Base-by-base conservation (phyloP, 2,329 filamentous ascomycete species). In the Albifimbria verrucaria region DNA sequence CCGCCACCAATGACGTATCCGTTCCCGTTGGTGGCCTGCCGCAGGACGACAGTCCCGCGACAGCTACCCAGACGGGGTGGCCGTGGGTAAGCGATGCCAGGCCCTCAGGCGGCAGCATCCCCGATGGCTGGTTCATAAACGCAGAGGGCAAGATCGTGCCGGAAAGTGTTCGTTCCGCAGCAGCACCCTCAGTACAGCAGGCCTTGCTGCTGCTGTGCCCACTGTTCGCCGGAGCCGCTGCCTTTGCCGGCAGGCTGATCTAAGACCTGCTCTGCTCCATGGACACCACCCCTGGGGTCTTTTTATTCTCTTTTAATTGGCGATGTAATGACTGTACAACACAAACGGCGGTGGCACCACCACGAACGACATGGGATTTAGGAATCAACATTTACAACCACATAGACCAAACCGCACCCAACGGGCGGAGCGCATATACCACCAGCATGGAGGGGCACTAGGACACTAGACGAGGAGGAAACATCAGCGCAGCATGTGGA, bases 121-220 rank as follows among this genome's bases (percentile, higher is more conserved):
- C 92, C 41, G 83, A 79, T 63, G 90, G 89, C 55, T 96, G 90
- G 90, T 81, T 86, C 56, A 89, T 94, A 72, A 90, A 86, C 49
- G 78, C 85, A 56, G 82, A 85, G 61, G 90, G 90, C 67, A 93
- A 92, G 76, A 85, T 94, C 63, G 79, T 91, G 65, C 89, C 89
- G 66, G 83, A 84, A 74, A 26, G 52, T 25, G 83, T 83, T 65
- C 78, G 80, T 15, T 53, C 59, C 7, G 48, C 62, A 7, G 42
- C 52, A 9, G 50, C 57, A 9, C 22, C 54, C 17, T 52, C 57
- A 7, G 57, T 62, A 20, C 52, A 60, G 23, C 59, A 64, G 52
- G 43, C 61, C 46, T 41, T 65, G 26, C 55, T 64, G 45, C 48
- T 66, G 48, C 51, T 66, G 49, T 43, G 57, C 17, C 62, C 65